A percentile compares a stretch with the other conserved stretches of the same genome.
Evolutionary conservation across 345 rosid species (phyloP).

Genomic region (Boechera stricta): DNA sequence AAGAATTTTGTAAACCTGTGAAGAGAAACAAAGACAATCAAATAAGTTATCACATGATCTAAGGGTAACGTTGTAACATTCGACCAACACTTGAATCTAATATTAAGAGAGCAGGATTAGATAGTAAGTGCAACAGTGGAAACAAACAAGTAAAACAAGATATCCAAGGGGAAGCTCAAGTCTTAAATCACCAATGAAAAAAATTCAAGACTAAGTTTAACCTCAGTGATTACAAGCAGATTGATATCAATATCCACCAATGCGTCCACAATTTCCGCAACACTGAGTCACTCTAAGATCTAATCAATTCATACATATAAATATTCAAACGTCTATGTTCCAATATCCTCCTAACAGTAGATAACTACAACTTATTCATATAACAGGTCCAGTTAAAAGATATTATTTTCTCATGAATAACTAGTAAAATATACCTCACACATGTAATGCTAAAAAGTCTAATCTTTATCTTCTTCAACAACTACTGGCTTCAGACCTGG

Average conservation of each 20-base stretch:
- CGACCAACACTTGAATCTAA: too few species aligned
- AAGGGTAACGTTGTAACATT: too few species aligned
- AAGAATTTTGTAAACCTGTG: too few species aligned
- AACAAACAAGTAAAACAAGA: too few species aligned
- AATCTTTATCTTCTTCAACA: conserved; percentile 27
- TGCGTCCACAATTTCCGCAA: not conserved
- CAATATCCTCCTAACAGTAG: not conserved
- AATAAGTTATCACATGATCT: too few species aligned
- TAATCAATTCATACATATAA: not conserved
- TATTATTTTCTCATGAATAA: not conserved
- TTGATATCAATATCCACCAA: not conserved
- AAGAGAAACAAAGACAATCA: too few species aligned
- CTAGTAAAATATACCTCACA: not conserved
- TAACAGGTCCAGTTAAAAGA: not conserved
- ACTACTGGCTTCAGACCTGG: conserved; percentile 37
- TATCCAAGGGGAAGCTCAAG: too few species aligned
- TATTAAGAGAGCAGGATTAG: too few species aligned
- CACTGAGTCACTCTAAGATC: not conserved
- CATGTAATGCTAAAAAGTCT: not conserved
- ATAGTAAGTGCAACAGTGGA: too few species aligned
- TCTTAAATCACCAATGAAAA: conserved; percentile 1
- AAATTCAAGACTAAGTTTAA: not conserved
- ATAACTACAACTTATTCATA: not conserved
- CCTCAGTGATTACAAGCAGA: not conserved
- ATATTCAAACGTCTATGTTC: not conserved